phyloP scores from a whole-genome alignment of 192 early-diverging fungal genomes.

The Backusella morwellensis region DNA sequence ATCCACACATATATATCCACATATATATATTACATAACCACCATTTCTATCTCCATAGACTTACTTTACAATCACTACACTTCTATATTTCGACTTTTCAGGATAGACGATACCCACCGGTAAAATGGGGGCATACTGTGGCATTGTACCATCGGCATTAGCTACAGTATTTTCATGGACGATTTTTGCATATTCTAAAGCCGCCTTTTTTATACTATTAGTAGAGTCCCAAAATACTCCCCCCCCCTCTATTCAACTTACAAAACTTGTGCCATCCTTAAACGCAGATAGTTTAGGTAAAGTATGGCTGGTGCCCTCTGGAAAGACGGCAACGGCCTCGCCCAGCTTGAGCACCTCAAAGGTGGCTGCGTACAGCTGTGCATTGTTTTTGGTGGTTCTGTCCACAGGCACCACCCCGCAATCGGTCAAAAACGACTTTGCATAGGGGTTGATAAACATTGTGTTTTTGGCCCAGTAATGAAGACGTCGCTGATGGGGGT shows the following conservation, averaged over 20 bases:
- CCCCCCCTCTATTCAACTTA: neutral
- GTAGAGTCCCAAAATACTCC: neutral
- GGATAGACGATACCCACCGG: constrained; percentile 49
- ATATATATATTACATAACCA: too few relatives aligned
- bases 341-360: constrained; percentile 42
- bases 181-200: constrained; percentile 44
- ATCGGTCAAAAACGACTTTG: constrained; percentile 24
- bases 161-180: constrained; percentile 20
- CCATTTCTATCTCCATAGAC: neutral
- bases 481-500: constrained; percentile 39
- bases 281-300: constrained; percentile 35
- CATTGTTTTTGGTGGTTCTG: constrained; percentile 46
- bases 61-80: constrained; percentile 40
- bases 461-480: constrained; percentile 56
- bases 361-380: constrained; percentile 39
- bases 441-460: constrained; percentile 38
- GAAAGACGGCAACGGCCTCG: constrained; percentile 49
- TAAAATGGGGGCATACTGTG: constrained; percentile 26
- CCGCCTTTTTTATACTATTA: constrained; percentile 30
- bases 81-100: constrained; percentile 50
- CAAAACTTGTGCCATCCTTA: constrained; percentile 52
- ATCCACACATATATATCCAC: too few relatives aligned
- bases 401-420: constrained; percentile 52
- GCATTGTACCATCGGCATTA: constrained; percentile 18
- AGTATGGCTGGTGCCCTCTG: constrained; percentile 49